Evolutionary conservation across 768 basidiomycete species (phyloP).

Genomic region (Podaxis mareebaensis): DNA sequence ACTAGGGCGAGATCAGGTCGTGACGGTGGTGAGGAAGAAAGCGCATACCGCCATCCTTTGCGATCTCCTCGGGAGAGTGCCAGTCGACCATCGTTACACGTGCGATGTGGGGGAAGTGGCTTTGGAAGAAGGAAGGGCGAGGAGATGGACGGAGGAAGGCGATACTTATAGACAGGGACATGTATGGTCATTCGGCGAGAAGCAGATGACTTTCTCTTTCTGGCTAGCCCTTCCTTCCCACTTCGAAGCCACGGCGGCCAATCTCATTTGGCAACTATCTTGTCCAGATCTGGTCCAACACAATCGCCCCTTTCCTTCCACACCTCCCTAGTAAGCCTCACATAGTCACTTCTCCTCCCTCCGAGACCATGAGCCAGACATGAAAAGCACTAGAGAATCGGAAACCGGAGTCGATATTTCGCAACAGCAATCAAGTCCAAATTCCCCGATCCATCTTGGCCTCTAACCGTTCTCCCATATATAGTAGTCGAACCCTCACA

Average conservation of each 20-base stretch:
- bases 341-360: neutral
- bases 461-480: neutral
- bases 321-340: neutral
- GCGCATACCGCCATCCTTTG: slow-evolving; percentile 45
- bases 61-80: slow-evolving; percentile 48
- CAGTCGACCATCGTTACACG: slow-evolving; percentile 54
- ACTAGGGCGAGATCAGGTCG: slow-evolving; percentile 25
- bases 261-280: slow-evolving; percentile 6
- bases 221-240: neutral
- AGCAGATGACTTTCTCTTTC: slow-evolving; percentile 3
- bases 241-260: slow-evolving; percentile 11
- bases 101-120: neutral
- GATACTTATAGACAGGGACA: slow-evolving; percentile 22
- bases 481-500: neutral
- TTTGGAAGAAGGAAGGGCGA: slow-evolving; percentile 18
- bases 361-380: neutral
- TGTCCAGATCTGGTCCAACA: neutral
- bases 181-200: slow-evolving; percentile 5
- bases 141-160: slow-evolving; percentile 18
- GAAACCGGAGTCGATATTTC: neutral
- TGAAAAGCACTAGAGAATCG: neutral
- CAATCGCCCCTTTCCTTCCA: neutral
- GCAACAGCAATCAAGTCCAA: neutral
- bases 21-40: neutral
- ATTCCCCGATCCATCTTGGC: neutral